These are phyloP conservation scores for Phlebopus sp. DNA, from an alignment of 1,284 basidiomycete genomes.

Conservation along the genomic window DNA sequence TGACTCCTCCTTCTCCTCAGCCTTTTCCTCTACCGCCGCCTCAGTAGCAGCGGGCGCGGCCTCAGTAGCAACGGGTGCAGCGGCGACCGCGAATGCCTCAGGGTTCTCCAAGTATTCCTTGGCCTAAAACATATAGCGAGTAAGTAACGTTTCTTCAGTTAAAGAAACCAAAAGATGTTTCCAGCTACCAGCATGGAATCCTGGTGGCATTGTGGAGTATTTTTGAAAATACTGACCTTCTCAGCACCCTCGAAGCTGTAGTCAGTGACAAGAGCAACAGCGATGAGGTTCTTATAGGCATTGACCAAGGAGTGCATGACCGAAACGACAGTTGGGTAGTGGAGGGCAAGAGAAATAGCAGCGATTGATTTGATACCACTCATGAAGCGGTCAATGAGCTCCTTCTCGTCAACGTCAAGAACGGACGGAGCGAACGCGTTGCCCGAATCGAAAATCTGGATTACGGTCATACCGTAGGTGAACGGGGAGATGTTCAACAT, in stretches of 20 bases:
- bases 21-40: conserved; percentile 62
- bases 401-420: conserved; percentile 90
- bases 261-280: conserved; percentile 89
- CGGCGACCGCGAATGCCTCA: conserved; percentile 86
- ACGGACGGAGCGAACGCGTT: conserved; percentile 90
- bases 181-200: conserved; percentile 15
- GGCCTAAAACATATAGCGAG: conserved; percentile 51
- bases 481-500: conserved; percentile 99
- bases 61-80: conserved; percentile 60
- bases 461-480: conserved; percentile 98
- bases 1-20: conserved; percentile 77
- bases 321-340: conserved; percentile 95
- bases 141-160: conserved; percentile 24
- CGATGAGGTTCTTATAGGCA: conserved; percentile 97
- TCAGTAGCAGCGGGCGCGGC: conserved; percentile 46
- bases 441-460: conserved; percentile 91
- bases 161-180: conserved; percentile 9
- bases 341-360: conserved; percentile 91
- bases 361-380: conserved; percentile 95
- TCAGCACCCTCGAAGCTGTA: conserved; percentile 93
- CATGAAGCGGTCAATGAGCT: conserved; percentile 89
- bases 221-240: conserved; percentile 60
- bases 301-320: conserved; percentile 95
- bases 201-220: no score
- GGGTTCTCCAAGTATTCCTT: conserved; percentile 98